Evolutionary conservation across 352 stramenopile species (phyloP).

Genomic region (Pythium plurisporium): DNA sequence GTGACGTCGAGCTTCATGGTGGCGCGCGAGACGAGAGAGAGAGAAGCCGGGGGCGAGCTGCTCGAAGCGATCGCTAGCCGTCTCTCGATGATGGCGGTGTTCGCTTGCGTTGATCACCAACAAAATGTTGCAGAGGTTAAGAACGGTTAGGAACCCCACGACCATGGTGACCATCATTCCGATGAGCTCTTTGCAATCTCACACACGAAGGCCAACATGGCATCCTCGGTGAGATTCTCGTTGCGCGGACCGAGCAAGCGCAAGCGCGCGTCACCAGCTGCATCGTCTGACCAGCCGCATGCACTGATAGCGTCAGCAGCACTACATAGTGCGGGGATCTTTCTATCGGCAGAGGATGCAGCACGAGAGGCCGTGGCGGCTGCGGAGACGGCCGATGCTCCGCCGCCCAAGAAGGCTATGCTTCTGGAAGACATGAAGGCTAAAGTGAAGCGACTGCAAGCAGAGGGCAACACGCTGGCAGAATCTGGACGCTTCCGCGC

Average conservation of each 20-base stretch:
- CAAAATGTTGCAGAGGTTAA: conserved; percentile 16
- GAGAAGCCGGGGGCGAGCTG: not conserved
- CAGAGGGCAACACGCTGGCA: conserved; percentile 75
- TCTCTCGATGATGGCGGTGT: conserved; percentile 3
- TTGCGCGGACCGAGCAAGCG: conserved; percentile 16
- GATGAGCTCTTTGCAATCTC: not conserved
- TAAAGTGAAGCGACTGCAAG: conserved; percentile 61
- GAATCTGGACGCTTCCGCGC: conserved; percentile 54
- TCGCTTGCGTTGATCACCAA: conserved; percentile 20
- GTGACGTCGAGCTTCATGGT: conserved; percentile 93
- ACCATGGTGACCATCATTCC: not conserved
- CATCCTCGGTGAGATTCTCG: conserved; percentile 5
- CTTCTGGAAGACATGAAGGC: conserved; percentile 48
- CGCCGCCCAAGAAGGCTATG: conserved; percentile 20
- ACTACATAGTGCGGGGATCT: not conserved
- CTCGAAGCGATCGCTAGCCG: too few relatives aligned
- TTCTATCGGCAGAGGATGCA: conserved; percentile 7
- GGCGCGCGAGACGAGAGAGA: not conserved
- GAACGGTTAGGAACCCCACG: not conserved
- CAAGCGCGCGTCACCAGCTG: too few relatives aligned
- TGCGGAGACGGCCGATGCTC: not conserved
- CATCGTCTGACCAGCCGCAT: too few relatives aligned
- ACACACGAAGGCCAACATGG: not conserved
- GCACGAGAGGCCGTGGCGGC: conserved; percentile 1
- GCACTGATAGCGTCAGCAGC: not conserved